Evolutionary conservation across 768 basidiomycete species (phyloP), one percentile per base, ranked within the genome.

Genomic region (Psilocybe sp.): DNA sequence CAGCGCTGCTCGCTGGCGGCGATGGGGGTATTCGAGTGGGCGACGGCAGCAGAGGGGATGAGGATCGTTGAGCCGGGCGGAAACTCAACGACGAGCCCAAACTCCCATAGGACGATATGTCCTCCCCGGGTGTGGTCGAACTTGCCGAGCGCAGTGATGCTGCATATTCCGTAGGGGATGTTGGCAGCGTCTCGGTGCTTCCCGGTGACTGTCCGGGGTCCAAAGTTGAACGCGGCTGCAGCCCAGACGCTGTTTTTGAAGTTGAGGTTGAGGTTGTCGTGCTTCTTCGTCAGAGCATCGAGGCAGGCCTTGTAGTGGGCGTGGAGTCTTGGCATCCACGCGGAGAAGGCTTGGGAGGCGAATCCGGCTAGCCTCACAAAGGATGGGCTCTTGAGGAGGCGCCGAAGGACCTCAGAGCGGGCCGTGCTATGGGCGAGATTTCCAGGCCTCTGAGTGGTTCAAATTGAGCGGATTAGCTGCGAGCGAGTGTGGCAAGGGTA

Each of bases 331-430:
- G 51, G 55, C 3, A 46, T 45, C 44, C 49, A 50, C 3, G 47
- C 36, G 5, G 40, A 38, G 16, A 18, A 41, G 35, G 32, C 33
- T 42, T 45, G 37, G 3, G 48, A 40, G 9, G 46, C 51, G 38
- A 53, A 51, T 1, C 55, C 55, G 13, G 52, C 46, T 3, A 57
- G 18, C 8, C 55, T 32, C 28, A 33, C 34, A 42, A 57, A 47
- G 12, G 40, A 5, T 20, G 47, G 19, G 41, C 51, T 40, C 2
- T 16, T 9, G n/a, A 46, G 33, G 8, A 57, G 40, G 9, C n/a
- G n/a, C n/a, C n/a, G n/a, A n/a, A n/a, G n/a, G n/a, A n/a, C n/a
- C n/a, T n/a, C n/a, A n/a, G n/a, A n/a, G n/a, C n/a, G n/a, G n/a
- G n/a, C n/a, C n/a, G n/a, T n/a, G n/a, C n/a, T n/a, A n/a, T n/a